Conservation (phyloP, 1,139 yeast genomes). For the Scheffersomyces cryptocercus region DNA sequence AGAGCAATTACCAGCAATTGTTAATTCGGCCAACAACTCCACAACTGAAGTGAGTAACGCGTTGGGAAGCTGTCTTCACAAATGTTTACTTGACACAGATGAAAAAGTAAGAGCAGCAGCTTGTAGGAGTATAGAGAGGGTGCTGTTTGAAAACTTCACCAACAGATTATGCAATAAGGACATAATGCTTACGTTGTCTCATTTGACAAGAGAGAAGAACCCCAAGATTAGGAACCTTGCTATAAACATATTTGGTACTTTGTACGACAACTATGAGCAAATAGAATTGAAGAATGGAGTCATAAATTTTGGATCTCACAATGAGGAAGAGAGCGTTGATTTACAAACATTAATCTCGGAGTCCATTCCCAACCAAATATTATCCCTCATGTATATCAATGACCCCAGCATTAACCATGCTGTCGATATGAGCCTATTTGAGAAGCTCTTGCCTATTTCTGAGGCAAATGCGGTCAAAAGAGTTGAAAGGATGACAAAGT, state of each 20-base stretch:
- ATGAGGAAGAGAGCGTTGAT: conserved; percentile 33
- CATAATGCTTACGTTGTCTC: conserved; percentile 56
- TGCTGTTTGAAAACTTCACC: conserved; percentile 43
- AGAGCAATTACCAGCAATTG: conserved; percentile 44
- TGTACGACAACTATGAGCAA: conserved; percentile 45
- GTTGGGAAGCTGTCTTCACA: conserved; percentile 59
- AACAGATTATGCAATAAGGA: conserved; percentile 45
- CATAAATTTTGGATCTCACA: conserved; percentile 31
- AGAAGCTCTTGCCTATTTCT: conserved; percentile 58
- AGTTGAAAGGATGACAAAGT: conserved; percentile 52
- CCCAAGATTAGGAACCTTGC: conserved; percentile 64
- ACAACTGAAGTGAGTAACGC: conserved; percentile 51
- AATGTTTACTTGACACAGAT: conserved; percentile 74
- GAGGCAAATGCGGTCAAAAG: conserved; percentile 46
- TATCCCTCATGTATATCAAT: conserved; percentile 74
- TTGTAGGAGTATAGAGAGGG: conserved; percentile 45
- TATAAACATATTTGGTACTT: conserved; percentile 53
- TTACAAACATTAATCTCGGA: conserved; percentile 34
- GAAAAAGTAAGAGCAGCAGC: conserved; percentile 71
- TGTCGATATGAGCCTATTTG: conserved; percentile 64
- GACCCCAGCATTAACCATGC: conserved; percentile 66
- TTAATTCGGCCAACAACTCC: conserved; percentile 36
- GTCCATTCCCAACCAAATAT: conserved; percentile 65
- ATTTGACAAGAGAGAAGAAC: conserved; percentile 70
- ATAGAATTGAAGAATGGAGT: conserved; percentile 15